Percentiles rank a stretch among this genome's conserved stretches.
Conservation (phyloP, 495 filamentous ascomycete genomes). For the Glonium stellatum region DNA sequence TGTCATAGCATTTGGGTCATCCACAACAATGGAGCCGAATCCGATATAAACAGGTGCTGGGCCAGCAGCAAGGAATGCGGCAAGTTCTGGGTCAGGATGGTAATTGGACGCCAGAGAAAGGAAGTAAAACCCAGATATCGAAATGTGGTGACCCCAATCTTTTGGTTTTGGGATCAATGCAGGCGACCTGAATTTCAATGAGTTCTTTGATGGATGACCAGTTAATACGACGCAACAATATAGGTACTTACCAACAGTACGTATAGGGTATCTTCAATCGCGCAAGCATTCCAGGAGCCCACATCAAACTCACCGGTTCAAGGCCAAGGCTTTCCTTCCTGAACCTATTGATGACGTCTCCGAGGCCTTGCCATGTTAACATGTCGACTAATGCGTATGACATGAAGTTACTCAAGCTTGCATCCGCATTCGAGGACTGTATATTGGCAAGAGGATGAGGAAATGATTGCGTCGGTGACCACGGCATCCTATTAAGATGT, state of each 20-base stretch:
- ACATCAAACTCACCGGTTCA: slow-evolving; percentile 47
- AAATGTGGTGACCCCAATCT: slow-evolving; percentile 55
- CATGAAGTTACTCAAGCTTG: slow-evolving; percentile 48
- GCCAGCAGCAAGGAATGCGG: slow-evolving; percentile 47
- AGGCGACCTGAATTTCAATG: slow-evolving; percentile 42
- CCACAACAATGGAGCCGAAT: slow-evolving; percentile 61
- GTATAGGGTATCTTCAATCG: slow-evolving; percentile 51
- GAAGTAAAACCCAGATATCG: slow-evolving; percentile 59
- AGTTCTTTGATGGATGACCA: background rate
- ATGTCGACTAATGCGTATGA: slow-evolving; percentile 57
- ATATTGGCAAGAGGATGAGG: slow-evolving; percentile 54
- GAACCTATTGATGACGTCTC: slow-evolving; percentile 54
- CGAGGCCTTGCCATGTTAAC: slow-evolving; percentile 62
- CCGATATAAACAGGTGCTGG: slow-evolving; percentile 58
- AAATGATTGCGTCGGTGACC: slow-evolving; percentile 49
- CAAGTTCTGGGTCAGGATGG: slow-evolving; percentile 46
- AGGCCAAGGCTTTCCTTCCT: slow-evolving; percentile 46
- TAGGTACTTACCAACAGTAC: slow-evolving; percentile 46
- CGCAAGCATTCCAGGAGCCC: slow-evolving; percentile 41
- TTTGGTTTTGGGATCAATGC: slow-evolving; percentile 54
- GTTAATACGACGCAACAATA: background rate
- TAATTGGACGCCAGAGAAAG: slow-evolving; percentile 44
- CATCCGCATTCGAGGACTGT: slow-evolving; percentile 41
- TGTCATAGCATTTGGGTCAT: slow-evolving; percentile 50
- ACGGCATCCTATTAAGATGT: slow-evolving; percentile 43